Conservation (phyloP, 345 rosid genomes). For the Citrus australasica region DNA sequence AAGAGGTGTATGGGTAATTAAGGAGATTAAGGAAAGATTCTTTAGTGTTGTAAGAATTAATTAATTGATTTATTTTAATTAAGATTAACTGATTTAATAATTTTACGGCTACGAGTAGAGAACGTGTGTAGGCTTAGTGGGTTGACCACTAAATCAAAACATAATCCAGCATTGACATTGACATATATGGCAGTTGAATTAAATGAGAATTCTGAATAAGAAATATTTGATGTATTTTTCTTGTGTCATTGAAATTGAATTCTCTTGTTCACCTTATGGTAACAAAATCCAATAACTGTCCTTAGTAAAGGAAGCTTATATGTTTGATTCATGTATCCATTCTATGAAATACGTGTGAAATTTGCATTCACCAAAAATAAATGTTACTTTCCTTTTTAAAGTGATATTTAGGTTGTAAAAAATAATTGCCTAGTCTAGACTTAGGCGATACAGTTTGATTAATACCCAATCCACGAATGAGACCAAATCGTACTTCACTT, state of each 20-base stretch:
- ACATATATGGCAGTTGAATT: background rate
- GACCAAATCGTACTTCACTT: no score
- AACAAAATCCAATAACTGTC: background rate
- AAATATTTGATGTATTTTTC: background rate
- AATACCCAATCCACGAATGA: no score
- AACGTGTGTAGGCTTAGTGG: constrained; percentile 2
- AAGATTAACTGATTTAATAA: no score
- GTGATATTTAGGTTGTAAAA: no score
- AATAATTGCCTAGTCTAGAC: no score
- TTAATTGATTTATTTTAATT: no score
- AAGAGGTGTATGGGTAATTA: background rate
- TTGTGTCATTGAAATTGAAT: background rate
- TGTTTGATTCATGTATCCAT: background rate
- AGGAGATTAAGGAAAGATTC: background rate
- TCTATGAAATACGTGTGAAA: background rate
- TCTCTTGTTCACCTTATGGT: background rate
- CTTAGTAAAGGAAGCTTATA: background rate
- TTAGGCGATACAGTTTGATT: no score
- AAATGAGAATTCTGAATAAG: background rate
- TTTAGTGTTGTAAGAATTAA: background rate
- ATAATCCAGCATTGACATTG: background rate
- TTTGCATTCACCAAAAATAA: background rate
- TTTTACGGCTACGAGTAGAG: background rate
- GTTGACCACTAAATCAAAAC: background rate
- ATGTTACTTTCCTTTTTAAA: no score